Conservation (phyloP, 2,329 filamentous ascomycete genomes). For the Rutstroemia sydowiana region DNA sequence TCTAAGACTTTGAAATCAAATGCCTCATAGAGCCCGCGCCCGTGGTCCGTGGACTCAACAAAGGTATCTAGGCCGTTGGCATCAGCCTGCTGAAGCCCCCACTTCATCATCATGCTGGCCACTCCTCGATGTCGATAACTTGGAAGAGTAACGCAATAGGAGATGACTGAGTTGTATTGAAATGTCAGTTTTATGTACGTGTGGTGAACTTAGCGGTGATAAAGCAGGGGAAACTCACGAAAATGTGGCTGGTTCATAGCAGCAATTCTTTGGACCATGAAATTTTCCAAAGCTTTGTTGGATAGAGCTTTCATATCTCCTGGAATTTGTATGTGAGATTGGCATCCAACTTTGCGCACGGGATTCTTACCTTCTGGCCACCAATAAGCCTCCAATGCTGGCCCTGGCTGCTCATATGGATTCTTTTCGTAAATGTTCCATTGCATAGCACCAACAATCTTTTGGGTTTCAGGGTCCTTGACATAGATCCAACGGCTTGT, state of each 20-base stretch:
- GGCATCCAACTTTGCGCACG: no score
- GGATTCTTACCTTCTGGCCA: neutral
- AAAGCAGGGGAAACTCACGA: neutral
- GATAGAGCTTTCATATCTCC: neutral
- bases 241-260: neutral
- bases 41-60: neutral
- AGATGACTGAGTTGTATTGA: neutral
- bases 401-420: neutral
- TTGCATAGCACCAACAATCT: neutral
- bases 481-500: conserved; percentile 2
- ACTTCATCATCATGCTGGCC: neutral
- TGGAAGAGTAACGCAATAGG: neutral
- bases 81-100: neutral
- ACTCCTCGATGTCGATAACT: neutral
- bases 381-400: neutral
- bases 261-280: neutral
- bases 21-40: neutral
- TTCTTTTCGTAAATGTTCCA: neutral
- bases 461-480: neutral
- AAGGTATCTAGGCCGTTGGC: neutral
- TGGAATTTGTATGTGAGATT: no score
- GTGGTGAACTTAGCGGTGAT: no score
- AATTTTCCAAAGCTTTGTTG: neutral
- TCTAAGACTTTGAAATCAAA: neutral
- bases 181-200: no score